Evolutionary conservation across 148 eudicot genomes (phyloP).

Genomic region (Beta vulgaris): DNA sequence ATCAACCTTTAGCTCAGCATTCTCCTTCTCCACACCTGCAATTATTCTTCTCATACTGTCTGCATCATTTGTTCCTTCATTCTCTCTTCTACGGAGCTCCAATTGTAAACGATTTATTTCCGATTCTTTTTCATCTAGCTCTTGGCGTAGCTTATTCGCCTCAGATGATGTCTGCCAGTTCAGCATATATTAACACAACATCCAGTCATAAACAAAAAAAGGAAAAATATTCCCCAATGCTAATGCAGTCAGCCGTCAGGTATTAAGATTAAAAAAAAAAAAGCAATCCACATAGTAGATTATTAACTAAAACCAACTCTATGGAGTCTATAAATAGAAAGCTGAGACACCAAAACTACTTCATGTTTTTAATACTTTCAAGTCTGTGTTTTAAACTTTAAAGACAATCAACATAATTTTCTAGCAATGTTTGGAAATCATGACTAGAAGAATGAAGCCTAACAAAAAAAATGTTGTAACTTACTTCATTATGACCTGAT

Average conservation of each 20-base stretch:
- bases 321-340: background rate
- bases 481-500: conserved; percentile 59
- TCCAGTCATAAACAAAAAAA: conserved; percentile 8
- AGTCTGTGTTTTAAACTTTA: background rate
- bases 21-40: conserved; percentile 64
- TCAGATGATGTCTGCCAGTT: conserved; percentile 48
- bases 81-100: conserved; percentile 54
- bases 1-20: conserved; percentile 62
- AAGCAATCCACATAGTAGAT: too few relatives aligned
- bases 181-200: background rate
- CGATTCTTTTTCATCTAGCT: conserved; percentile 54
- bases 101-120: conserved; percentile 60
- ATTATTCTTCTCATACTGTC: conserved; percentile 53
- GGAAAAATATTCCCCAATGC: background rate
- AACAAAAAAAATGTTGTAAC: too few relatives aligned
- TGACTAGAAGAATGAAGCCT: too few relatives aligned
- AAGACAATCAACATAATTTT: background rate
- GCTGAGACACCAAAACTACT: background rate
- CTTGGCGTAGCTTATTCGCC: conserved; percentile 47
- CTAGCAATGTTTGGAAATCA: background rate
- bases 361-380: background rate
- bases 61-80: conserved; percentile 36
- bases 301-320: too few relatives aligned
- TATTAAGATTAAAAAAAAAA: too few relatives aligned
- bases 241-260: background rate